phyloP scores from a whole-genome alignment of 1,284 basidiomycete species.

The Pseudozyma sp. region DNA sequence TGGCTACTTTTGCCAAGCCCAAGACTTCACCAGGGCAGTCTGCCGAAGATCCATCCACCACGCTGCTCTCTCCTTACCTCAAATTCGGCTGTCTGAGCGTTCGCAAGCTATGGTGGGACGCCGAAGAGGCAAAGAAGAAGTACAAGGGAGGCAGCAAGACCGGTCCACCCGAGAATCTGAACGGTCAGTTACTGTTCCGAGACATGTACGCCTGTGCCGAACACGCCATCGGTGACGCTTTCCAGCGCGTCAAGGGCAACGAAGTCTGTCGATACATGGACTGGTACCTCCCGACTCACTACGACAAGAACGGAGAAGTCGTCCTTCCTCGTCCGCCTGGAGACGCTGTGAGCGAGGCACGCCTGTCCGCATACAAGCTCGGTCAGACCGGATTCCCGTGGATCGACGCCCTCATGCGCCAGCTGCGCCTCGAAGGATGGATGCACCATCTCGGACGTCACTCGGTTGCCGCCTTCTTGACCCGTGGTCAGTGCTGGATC shows the following conservation, averaged over 20 bases:
- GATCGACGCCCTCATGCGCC: conserved; percentile 72
- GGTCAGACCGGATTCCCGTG: conserved; percentile 73
- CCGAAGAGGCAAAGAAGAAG: conserved; percentile 47
- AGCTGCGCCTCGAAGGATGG: conserved; percentile 70
- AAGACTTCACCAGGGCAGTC: conserved; percentile 67
- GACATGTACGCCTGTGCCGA: conserved; percentile 72
- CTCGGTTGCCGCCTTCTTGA: conserved; percentile 73
- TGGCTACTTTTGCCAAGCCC: conserved; percentile 73
- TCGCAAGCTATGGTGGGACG: conserved; percentile 57
- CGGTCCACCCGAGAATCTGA: conserved; percentile 48
- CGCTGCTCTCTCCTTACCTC: conserved; percentile 71
- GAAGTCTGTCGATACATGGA: conserved; percentile 70
- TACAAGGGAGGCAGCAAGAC: conserved; percentile 58
- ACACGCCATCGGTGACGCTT: conserved; percentile 69
- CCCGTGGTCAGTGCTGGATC: conserved; percentile 74
- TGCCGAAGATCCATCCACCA: conserved; percentile 57
- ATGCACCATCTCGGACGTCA: conserved; percentile 72
- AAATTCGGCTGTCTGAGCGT: conserved; percentile 73
- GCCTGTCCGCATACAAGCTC: conserved; percentile 70
- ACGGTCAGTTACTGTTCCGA: conserved; percentile 70
- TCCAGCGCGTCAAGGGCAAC: conserved; percentile 71
- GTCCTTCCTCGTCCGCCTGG: conserved; percentile 70
- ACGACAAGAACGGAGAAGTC: conserved; percentile 68
- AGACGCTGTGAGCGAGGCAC: conserved; percentile 69
- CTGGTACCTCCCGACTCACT: conserved; percentile 71